phyloP scores from a whole-genome alignment of 1,139 yeast species.

The Hanseniaspora gamundiae region DNA sequence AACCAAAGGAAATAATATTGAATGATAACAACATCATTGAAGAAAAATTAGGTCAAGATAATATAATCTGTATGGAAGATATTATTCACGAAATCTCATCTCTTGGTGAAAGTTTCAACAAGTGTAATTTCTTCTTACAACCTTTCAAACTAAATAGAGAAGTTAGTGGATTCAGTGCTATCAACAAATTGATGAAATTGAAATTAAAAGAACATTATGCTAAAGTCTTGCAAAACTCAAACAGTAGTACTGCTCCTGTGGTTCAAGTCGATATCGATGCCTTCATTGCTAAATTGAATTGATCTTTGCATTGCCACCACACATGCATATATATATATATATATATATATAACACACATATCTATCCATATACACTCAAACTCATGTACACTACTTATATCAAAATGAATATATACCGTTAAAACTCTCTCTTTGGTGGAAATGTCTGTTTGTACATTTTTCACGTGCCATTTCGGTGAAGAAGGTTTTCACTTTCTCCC shows the following conservation, averaged over 20 bases:
- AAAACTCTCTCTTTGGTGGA: no score
- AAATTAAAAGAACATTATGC: constrained; percentile 31
- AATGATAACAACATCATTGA: constrained; percentile 68
- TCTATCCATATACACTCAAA: no score
- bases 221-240: constrained; percentile 32
- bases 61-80: constrained; percentile 70
- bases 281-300: constrained; percentile 52
- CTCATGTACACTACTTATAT: no score
- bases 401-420: no score
- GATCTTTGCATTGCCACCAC: constrained; percentile 8
- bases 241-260: constrained; percentile 53
- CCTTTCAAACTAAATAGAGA: constrained; percentile 64
- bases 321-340: no score
- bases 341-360: no score
- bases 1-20: constrained; percentile 33
- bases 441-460: no score
- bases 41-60: constrained; percentile 55
- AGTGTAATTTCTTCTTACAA: constrained; percentile 46
- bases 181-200: constrained; percentile 28
- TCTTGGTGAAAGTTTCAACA: constrained; percentile 51
- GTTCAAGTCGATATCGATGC: constrained; percentile 60
- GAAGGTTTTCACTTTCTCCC: neutral
- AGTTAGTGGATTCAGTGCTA: constrained; percentile 55
- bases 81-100: constrained; percentile 56
- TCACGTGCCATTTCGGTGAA: no score